Evolutionary conservation across 208 protist genomes (phyloP).

Genomic region (Trypanosoma boissoni): DNA sequence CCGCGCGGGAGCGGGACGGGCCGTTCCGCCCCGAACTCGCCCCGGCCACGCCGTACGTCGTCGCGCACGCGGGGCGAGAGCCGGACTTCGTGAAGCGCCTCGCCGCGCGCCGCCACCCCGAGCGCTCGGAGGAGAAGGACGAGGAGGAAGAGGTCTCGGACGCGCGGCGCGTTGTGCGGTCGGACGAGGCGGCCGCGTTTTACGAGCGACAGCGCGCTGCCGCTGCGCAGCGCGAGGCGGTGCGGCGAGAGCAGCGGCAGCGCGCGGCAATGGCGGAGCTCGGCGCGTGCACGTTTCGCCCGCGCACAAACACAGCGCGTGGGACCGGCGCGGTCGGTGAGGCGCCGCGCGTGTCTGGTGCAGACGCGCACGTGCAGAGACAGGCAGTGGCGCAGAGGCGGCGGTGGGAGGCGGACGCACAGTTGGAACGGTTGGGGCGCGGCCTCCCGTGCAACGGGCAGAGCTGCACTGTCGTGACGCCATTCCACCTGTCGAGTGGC

Average conservation of each 20-base stretch:
- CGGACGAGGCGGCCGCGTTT: conserved; percentile 43
- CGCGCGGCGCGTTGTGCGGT: not conserved
- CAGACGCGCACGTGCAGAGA: conserved; percentile 55
- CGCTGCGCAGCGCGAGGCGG: conserved; percentile 26
- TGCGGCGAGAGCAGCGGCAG: conserved; percentile 27
- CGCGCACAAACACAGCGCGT: conserved; percentile 37
- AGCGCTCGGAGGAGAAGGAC: conserved; percentile 2
- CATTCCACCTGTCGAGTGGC: conserved; percentile 33
- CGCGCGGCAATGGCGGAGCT: conserved; percentile 42
- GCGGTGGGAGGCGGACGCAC: conserved; percentile 44
- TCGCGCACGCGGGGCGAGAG: conserved; percentile 37
- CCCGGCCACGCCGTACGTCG: conserved; percentile 54
- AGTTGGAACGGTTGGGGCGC: conserved; percentile 34
- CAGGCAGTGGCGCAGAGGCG: conserved; percentile 47
- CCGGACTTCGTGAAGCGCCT: conserved; percentile 70
- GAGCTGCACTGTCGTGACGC: conserved; percentile 32
- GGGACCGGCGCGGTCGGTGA: not conserved
- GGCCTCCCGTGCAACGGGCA: conserved; percentile 29
- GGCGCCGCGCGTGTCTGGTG: conserved; percentile 40
- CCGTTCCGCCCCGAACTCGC: conserved; percentile 64
- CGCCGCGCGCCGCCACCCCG: conserved; percentile 2
- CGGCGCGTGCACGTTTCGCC: conserved; percentile 80
- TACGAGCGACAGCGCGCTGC: conserved; percentile 50
- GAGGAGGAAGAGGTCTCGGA: conserved; percentile 10
- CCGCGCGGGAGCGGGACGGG: conserved; percentile 34